Base-by-base conservation (phyloP, 2,329 filamentous ascomycete genomes). In the Parastagonospora nodorum region DNA sequence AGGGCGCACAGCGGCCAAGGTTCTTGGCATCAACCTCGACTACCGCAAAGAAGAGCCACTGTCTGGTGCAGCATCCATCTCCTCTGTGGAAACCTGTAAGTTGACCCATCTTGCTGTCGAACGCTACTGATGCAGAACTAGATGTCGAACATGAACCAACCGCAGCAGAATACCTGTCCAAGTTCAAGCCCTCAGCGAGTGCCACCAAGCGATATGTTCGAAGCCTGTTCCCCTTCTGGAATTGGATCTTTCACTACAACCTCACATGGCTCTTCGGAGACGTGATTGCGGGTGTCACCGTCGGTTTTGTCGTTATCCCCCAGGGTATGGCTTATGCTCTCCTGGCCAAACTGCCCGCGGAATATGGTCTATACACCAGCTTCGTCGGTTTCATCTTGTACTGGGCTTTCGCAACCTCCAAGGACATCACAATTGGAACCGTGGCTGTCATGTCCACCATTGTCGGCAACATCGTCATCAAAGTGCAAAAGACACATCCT, bases 341-440 rank as follows among this genome's bases (percentile, higher is more conserved):
- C 54, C 81, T 97, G 24, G 93, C 93, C 38, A 83, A 87, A 53
- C 81, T 97, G n/a, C 81, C 84, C 0, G 84, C 88, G 5, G 82
- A 97, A 69, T 97, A 87, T 67, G 93, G 93, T 45, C 82, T 97
- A 1, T 96, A 96, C 75, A 94, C 93, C 0, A 97, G 93, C 0
- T 97, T 99, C 70, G 94, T 97, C 83, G 94, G 93, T 43, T 92
- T 96, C 12, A 74, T 96, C 56, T 82, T 96, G 54, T 99, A 99
- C 76, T 97, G 93, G 93, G 89, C 97, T 69, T 97, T 97, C 68
- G 94, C 92, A 30, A 99, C 94, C 0, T 97, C 93, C 11, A 99
- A 97, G 72, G 93, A 99, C 74, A 97, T 99, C 68, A 97, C 93
- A 8, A 97, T 97, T 49, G 93, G 93, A n/a, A 93, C 93, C 29